Base-by-base conservation (phyloP, 805 yeast genomes). In the Nakazawaea wyomingensis region DNA sequence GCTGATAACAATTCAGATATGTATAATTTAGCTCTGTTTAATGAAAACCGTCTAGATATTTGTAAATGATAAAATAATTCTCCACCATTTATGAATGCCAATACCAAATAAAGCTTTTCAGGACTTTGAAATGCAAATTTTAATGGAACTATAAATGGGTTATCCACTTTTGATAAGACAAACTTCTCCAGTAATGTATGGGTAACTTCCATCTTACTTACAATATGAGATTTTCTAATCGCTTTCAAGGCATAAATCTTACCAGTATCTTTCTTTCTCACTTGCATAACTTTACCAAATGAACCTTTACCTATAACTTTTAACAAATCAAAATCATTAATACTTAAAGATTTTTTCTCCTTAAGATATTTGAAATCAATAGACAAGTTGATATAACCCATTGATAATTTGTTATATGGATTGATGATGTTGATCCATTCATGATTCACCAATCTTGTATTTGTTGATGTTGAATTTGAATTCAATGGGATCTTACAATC, bases 271-370 rank as follows among this genome's bases (percentile, higher is more conserved):
- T 86, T 87, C 65, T 93, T 93, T 50, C 89, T 81, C 33, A 93
- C 99, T 64, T 93, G 99, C 98, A 93, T 93, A 42, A 93, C 99
- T 65, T 93, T 93, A 41, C 99, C 99, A 61, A 93, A 93, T 8
- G 97, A 89, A 6, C 99, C 99, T 61, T 93, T 93, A 29, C 99
- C 99, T 43, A 93, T 88, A 18, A 93, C 99, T 64, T 93, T 93
- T 52, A 93, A 72, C 41, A 93, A 67, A 54, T 89, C 96, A 65
- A 93, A 91, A 57, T 91, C 96, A 45, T 89, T 96, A 51, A 93
- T 88, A 1, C 88, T 72, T 38, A 93, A 69, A 39, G 84, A 83
- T 50, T 82, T 77, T 58, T 76, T 78, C 50, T 65, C 75, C 16
- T 43, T 35, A 30, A 62, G 58, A 17, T 88, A 84, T 60, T 80